Conservation (phyloP, 768 basidiomycete genomes). For the Sarcomyxa edulis region DNA sequence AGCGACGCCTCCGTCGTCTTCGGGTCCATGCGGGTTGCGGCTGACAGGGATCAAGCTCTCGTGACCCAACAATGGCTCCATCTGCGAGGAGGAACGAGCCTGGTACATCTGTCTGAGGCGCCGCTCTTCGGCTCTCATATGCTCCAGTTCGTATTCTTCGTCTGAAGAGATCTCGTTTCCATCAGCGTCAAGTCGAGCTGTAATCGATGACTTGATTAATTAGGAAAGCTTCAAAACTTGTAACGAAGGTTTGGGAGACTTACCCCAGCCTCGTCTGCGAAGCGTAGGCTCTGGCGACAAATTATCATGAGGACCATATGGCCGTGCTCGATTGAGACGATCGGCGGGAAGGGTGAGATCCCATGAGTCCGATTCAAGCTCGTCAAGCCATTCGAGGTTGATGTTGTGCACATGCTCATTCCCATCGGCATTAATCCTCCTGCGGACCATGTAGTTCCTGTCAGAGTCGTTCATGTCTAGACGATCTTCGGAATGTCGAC, state of each 20-base stretch:
- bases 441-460: constrained; percentile 29
- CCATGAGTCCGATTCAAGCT: neutral
- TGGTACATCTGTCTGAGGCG: constrained; percentile 31
- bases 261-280: constrained; percentile 44
- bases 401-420: constrained; percentile 35
- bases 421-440: constrained; percentile 28
- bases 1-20: constrained; percentile 12
- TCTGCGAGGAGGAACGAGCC: constrained; percentile 16
- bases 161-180: constrained; percentile 61
- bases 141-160: constrained; percentile 58
- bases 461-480: constrained; percentile 13
- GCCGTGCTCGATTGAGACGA: too few species aligned
- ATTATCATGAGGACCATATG: too few species aligned
- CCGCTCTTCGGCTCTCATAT: constrained; percentile 39
- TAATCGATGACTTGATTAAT: neutral
- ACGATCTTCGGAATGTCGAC: constrained; percentile 3
- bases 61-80: too few species aligned
- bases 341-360: neutral
- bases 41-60: too few species aligned
- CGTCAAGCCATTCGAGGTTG: constrained; percentile 16
- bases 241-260: constrained; percentile 14
- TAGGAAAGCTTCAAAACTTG: constrained; percentile 2
- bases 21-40: constrained; percentile 12
- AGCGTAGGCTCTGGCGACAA: constrained; percentile 2
- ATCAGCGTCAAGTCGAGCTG: constrained; percentile 48